Conservation (phyloP, 2,329 filamentous ascomycete genomes). For the Penicillium brasilianum region DNA sequence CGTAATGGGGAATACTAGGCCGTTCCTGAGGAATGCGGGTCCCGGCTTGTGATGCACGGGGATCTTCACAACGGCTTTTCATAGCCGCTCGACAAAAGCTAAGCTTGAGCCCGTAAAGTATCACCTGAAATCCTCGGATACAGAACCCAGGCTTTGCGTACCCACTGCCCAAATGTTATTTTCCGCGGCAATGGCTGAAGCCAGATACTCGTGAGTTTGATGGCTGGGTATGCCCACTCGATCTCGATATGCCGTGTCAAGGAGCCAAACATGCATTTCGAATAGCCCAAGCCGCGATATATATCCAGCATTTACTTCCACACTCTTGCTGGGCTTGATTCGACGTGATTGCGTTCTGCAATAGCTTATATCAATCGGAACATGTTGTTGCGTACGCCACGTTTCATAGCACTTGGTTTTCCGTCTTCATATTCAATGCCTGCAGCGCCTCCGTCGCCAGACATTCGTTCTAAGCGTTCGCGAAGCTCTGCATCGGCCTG, state of each 20-base stretch:
- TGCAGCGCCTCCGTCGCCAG: conserved; percentile 72
- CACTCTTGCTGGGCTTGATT: neutral
- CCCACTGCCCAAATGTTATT: too few species aligned
- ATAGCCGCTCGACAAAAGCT: neutral
- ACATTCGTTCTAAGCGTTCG: conserved; percentile 67
- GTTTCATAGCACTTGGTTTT: conserved; percentile 72
- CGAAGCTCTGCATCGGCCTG: conserved; percentile 71
- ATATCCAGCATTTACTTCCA: neutral
- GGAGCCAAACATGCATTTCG: neutral
- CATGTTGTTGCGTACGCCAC: conserved; percentile 77
- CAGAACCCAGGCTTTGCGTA: neutral
- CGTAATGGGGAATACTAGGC: conserved; percentile 25
- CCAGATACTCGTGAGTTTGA: neutral
- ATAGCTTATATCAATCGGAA: conserved; percentile 66
- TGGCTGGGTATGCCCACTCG: neutral
- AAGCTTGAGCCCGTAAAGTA: neutral
- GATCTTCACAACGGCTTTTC: neutral
- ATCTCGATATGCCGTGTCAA: neutral
- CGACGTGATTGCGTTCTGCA: too few species aligned
- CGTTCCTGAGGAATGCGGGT: conserved; percentile 9
- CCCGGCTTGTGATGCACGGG: conserved; percentile 5
- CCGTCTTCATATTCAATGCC: conserved; percentile 79
- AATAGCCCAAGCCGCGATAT: neutral
- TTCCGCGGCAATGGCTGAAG: neutral
- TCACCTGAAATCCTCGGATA: neutral